Evolutionary conservation across 2,329 filamentous ascomycete species (phyloP).

Genomic region (Alternaria consortialis): DNA sequence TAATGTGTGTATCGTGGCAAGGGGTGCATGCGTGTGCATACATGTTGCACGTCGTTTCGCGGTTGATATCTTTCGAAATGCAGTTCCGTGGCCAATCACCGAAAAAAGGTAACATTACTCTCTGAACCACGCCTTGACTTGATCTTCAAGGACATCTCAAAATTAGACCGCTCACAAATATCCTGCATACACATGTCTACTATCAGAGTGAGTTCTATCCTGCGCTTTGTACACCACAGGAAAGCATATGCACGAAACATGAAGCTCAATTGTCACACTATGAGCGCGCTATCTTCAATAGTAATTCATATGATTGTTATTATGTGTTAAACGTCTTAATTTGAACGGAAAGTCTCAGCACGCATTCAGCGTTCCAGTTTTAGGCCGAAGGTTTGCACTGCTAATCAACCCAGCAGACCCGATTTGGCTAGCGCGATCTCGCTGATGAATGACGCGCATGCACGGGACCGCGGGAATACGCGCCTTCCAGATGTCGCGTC

Average conservation of each 20-base stretch:
- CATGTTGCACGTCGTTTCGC: background rate
- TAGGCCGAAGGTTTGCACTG: background rate
- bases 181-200: background rate
- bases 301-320: background rate
- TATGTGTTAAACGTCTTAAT: too few species aligned
- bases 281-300: too few species aligned
- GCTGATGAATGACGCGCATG: slow-evolving; percentile 44
- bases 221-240: background rate
- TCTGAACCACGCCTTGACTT: background rate
- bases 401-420: background rate
- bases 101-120: background rate
- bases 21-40: background rate
- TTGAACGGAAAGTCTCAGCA: too few species aligned
- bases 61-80: background rate
- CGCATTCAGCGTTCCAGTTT: too few species aligned
- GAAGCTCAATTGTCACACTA: background rate
- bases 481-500: slow-evolving; percentile 25
- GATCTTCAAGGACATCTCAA: slow-evolving; percentile 9
- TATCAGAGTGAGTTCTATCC: background rate
- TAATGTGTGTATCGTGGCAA: background rate
- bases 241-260: background rate
- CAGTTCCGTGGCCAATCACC: slow-evolving; percentile 7
- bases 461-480: slow-evolving; percentile 47
- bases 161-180: background rate
- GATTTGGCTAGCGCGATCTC: slow-evolving; percentile 29